Evolutionary conservation across 148 eudicot genomes (phyloP).

Genomic region (Silene uniflora): DNA sequence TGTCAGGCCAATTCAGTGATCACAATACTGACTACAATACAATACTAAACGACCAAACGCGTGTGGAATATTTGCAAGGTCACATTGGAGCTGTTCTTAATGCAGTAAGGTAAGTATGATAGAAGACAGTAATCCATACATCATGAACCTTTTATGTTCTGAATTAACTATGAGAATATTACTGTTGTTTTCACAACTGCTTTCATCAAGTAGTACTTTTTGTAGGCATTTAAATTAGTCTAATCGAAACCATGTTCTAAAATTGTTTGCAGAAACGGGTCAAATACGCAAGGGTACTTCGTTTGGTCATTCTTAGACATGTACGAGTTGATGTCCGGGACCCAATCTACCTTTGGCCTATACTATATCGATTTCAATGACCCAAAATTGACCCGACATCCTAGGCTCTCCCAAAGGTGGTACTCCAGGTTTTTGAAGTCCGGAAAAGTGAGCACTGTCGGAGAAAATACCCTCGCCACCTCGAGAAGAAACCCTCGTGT

Average conservation of each 20-base stretch:
- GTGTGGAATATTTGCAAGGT: constrained; percentile 44
- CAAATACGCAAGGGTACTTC: constrained; percentile 55
- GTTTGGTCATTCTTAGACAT: constrained; percentile 63
- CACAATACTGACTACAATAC: constrained; percentile 18
- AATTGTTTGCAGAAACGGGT: constrained; percentile 46
- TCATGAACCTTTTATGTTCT: too few relatives aligned
- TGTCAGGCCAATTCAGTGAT: constrained; percentile 33
- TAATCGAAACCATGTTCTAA: not conserved
- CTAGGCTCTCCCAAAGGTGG: constrained; percentile 60
- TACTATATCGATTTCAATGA: constrained; percentile 56
- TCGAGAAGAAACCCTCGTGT: too few relatives aligned
- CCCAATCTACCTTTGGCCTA: constrained; percentile 34
- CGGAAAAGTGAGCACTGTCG: not conserved
- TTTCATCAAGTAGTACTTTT: too few relatives aligned
- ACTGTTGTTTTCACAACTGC: too few relatives aligned
- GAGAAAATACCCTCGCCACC: not conserved
- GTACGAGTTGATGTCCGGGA: constrained; percentile 46
- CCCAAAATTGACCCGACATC: constrained; percentile 43
- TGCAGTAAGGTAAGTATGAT: too few relatives aligned
- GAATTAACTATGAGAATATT: too few relatives aligned
- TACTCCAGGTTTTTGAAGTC: constrained; percentile 57
- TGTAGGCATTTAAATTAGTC: too few relatives aligned
- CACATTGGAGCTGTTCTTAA: constrained; percentile 41
- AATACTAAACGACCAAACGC: constrained; percentile 29
- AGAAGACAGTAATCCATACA: too few relatives aligned